These are phyloP conservation scores for Cladophialophora yegresii DNA, from an alignment of 2,329 filamentous ascomycete genomes.

Conservation along the genomic window DNA sequence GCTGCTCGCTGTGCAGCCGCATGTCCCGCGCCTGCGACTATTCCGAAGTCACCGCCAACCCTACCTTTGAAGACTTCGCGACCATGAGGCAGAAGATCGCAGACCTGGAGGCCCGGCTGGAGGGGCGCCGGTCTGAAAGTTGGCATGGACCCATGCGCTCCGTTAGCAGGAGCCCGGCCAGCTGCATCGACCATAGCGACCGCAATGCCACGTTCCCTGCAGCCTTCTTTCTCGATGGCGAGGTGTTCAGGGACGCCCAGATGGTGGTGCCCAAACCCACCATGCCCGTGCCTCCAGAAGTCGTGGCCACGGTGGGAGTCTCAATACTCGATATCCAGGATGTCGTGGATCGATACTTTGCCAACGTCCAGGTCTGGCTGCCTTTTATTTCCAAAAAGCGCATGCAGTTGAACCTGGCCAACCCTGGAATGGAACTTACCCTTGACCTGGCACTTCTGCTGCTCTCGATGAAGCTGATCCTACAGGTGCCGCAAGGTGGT, in stretches of 20 bases:
- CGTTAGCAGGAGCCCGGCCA: slow-evolving; percentile 19
- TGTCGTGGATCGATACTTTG: slow-evolving; percentile 35
- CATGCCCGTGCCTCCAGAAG: slow-evolving; percentile 26
- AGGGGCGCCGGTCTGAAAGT: slow-evolving; percentile 23
- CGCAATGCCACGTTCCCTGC: slow-evolving; percentile 27
- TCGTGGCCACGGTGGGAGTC: slow-evolving; percentile 30
- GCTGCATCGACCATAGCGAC: slow-evolving; percentile 14
- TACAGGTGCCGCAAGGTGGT: slow-evolving; percentile 25
- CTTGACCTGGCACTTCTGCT: slow-evolving; percentile 39
- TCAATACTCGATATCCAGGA: slow-evolving; percentile 34
- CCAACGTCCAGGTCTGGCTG: slow-evolving; percentile 37
- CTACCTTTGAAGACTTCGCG: slow-evolving; percentile 31
- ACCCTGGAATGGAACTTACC: slow-evolving; percentile 32
- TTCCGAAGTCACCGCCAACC: slow-evolving; percentile 26
- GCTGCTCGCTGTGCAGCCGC: slow-evolving; percentile 52
- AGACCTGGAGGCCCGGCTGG: slow-evolving; percentile 32
- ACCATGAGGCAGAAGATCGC: slow-evolving; percentile 32
- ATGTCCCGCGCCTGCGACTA: slow-evolving; percentile 36
- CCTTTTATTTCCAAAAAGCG: slow-evolving; percentile 36
- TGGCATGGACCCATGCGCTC: slow-evolving; percentile 29
- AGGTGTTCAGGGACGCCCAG: slow-evolving; percentile 28
- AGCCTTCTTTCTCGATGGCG: slow-evolving; percentile 35
- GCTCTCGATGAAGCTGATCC: slow-evolving; percentile 39
- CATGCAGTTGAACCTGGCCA: slow-evolving; percentile 30
- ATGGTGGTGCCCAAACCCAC: slow-evolving; percentile 25